Conservation (phyloP, 176 grass and related monocot genomes). For the Oryza glumipatula region DNA sequence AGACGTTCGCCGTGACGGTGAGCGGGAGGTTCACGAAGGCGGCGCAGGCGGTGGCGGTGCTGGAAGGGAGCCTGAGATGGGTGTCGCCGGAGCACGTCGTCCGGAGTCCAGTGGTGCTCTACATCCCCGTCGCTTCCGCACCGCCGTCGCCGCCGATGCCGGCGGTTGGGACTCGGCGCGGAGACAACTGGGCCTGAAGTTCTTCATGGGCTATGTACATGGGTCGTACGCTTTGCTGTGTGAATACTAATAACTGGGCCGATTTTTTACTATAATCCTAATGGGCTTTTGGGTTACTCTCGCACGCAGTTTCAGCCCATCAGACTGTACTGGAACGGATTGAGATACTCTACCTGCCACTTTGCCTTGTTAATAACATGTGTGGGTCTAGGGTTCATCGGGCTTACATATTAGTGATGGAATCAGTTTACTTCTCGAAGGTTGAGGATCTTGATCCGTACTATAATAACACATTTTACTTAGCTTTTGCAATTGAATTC, state of each 20-base stretch:
- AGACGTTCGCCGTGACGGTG: slow-evolving; percentile 40
- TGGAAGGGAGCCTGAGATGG: slow-evolving; percentile 35
- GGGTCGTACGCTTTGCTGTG: background rate
- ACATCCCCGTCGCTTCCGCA: background rate
- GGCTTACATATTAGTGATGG: too few relatives aligned
- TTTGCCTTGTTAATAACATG: too few relatives aligned
- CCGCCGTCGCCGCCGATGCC: too few relatives aligned
- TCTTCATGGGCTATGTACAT: background rate
- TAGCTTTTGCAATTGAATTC: too few relatives aligned
- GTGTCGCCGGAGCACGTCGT: slow-evolving; percentile 22
- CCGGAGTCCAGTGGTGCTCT: slow-evolving; percentile 14
- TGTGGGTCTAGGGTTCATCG: too few relatives aligned
- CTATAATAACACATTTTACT: too few relatives aligned
- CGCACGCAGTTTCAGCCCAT: background rate
- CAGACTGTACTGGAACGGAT: too few relatives aligned
- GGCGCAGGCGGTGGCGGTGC: background rate
- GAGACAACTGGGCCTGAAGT: background rate
- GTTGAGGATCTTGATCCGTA: too few relatives aligned
- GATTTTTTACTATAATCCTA: background rate
- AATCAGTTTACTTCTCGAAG: too few relatives aligned
- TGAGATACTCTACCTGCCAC: too few relatives aligned
- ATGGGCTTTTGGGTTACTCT: background rate
- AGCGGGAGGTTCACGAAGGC: background rate
- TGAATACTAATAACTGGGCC: too few relatives aligned
- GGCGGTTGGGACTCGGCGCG: too few relatives aligned